Conservation (phyloP, 164 flowering plant genomes). For the Tetracentron sinense region DNA sequence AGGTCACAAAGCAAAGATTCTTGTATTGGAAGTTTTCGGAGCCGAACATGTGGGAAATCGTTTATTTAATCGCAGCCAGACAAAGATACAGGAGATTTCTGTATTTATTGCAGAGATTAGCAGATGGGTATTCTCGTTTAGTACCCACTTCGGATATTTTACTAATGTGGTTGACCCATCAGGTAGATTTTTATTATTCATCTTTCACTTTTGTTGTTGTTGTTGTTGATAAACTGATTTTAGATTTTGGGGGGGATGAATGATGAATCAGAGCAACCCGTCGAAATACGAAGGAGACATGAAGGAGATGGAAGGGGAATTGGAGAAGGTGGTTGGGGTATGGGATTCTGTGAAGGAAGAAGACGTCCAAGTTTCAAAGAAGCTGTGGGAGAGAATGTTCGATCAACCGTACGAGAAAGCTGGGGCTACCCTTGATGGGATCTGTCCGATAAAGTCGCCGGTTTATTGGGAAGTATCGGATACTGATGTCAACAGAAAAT, state of each 20-base stretch:
- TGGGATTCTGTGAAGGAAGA: slow-evolving; percentile 44
- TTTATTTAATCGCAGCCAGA: slow-evolving; percentile 70
- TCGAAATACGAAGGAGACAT: slow-evolving; percentile 60
- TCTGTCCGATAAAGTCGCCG: slow-evolving; percentile 22
- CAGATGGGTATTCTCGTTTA: slow-evolving; percentile 37
- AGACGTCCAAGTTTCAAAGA: slow-evolving; percentile 49
- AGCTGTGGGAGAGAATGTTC: slow-evolving; percentile 65
- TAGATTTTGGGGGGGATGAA: neutral
- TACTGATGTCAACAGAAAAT: slow-evolving; percentile 60
- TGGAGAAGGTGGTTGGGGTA: slow-evolving; percentile 39
- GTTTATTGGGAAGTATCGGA: slow-evolving; percentile 62
- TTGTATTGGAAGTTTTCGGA: slow-evolving; percentile 44
- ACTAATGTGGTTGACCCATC: slow-evolving; percentile 85
- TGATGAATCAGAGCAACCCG: slow-evolving; percentile 73
- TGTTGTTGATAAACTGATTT: neutral
- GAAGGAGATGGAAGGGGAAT: slow-evolving; percentile 46
- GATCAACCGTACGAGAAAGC: slow-evolving; percentile 90
- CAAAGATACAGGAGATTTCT: slow-evolving; percentile 69
- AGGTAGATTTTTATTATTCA: slow-evolving; percentile 32
- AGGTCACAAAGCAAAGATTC: slow-evolving; percentile 36
- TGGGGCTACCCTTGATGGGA: slow-evolving; percentile 39
- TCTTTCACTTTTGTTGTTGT: neutral
- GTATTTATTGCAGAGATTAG: slow-evolving; percentile 40
- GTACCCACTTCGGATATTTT: slow-evolving; percentile 74
- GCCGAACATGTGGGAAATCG: slow-evolving; percentile 62